A percentile compares a stretch with the other conserved stretches of the same genome.
These are phyloP conservation scores for Euphorbia lathyris DNA, from an alignment of 345 rosid genomes.

Conservation along the genomic window DNA sequence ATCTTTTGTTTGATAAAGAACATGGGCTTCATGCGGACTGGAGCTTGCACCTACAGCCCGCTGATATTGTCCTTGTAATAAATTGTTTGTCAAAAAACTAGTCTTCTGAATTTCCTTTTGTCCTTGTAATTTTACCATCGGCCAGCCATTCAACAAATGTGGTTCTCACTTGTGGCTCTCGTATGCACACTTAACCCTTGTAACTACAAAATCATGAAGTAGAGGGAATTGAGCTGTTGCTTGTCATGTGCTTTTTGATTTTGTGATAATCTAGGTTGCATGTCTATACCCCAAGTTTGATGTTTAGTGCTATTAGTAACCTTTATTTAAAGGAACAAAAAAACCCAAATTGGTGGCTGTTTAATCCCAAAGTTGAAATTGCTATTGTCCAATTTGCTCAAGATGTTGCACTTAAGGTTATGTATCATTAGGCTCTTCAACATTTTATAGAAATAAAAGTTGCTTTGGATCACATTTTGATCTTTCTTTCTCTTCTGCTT, in stretches of 20 bases:
- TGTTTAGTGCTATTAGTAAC: too few species aligned
- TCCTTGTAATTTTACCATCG: too few species aligned
- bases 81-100: not conserved
- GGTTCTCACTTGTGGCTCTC: not conserved
- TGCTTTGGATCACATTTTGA: not conserved
- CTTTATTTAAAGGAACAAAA: too few species aligned
- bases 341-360: not conserved
- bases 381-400: not conserved
- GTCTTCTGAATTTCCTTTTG: not conserved
- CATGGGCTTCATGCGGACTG: not conserved
- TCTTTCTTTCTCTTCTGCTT: not conserved
- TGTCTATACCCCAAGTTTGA: too few species aligned
- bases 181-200: not conserved
- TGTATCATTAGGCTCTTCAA: not conserved
- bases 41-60: not conserved
- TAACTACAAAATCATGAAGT: not conserved
- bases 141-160: not conserved
- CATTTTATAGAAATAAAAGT: not conserved
- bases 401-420: not conserved
- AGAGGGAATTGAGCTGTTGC: not conserved
- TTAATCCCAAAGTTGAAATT: not conserved
- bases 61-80: not conserved
- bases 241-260: not conserved
- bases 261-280: not conserved
- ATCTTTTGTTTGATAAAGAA: constrained; percentile 2